These are phyloP conservation scores for Aspergillus sp. DNA, from an alignment of 2,329 filamentous ascomycete genomes.

Conservation along the genomic window DNA sequence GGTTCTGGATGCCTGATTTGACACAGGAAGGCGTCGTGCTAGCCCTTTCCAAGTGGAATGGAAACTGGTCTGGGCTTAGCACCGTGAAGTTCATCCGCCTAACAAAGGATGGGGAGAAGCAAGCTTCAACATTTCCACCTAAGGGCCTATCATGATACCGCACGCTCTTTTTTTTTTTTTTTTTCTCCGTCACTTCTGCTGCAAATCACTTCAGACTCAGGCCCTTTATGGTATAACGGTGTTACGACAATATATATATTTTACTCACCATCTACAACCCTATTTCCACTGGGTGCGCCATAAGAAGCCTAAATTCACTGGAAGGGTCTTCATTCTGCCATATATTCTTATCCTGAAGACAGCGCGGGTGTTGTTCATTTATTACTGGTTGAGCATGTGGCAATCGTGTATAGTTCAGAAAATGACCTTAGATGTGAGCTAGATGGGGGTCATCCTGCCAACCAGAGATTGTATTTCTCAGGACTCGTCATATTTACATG, in stretches of 20 bases:
- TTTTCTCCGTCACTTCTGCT: slow-evolving; percentile 4
- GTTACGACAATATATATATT: slow-evolving; percentile 22
- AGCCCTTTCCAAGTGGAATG: slow-evolving; percentile 73
- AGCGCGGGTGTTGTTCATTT: no score
- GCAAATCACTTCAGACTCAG: slow-evolving; percentile 14
- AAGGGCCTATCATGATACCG: slow-evolving; percentile 51
- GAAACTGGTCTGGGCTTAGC: slow-evolving; percentile 77
- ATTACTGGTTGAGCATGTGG: no score
- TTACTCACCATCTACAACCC: slow-evolving; percentile 1
- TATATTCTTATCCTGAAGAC: no score
- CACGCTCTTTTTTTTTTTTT: slow-evolving; percentile 10
- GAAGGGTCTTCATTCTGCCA: no score
- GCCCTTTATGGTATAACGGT: slow-evolving; percentile 22
- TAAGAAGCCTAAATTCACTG: no score
- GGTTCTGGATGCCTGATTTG: slow-evolving; percentile 80
- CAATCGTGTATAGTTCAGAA: no score
- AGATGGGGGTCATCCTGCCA: no score
- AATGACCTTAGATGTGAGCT: no score
- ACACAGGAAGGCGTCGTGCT: slow-evolving; percentile 64
- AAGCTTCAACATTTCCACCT: slow-evolving; percentile 77
- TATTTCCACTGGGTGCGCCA: neutral
- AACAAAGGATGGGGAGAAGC: slow-evolving; percentile 61
- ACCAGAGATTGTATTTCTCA: no score
- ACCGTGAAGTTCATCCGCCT: slow-evolving; percentile 76
- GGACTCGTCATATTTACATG: no score